Evolutionary conservation across 176 grass and related monocot genomes (phyloP).

Genomic region (Eremochloa ophiuroides): DNA sequence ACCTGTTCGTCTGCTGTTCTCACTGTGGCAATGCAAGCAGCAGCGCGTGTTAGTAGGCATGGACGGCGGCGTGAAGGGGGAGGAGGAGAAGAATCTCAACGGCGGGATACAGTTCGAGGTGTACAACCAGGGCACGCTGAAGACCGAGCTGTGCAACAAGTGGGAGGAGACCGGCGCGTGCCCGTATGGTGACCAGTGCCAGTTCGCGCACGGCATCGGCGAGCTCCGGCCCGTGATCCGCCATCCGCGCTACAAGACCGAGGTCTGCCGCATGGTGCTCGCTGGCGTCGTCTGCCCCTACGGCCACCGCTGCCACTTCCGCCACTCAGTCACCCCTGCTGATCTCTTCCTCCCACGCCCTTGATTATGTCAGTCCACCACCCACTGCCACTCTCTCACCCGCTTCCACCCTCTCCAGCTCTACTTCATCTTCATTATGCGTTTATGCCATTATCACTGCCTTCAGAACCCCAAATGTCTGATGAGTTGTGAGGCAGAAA

Average conservation of each 20-base stretch:
- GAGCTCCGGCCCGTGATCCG: constrained; percentile 95
- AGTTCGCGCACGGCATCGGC: constrained; percentile 90
- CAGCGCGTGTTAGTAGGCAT: constrained; percentile 57
- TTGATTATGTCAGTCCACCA: constrained; percentile 38
- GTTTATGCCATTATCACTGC: neutral
- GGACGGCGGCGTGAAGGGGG: constrained; percentile 19
- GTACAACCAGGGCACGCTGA: constrained; percentile 96
- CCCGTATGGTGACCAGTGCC: constrained; percentile 81
- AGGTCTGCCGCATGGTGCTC: constrained; percentile 95
- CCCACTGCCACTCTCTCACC: constrained; percentile 35
- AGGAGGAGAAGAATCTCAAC: constrained; percentile 27
- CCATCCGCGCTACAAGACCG: constrained; percentile 94
- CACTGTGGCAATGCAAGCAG: constrained; percentile 42
- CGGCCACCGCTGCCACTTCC: constrained; percentile 97
- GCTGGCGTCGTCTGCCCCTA: constrained; percentile 78
- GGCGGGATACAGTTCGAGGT: constrained; percentile 66
- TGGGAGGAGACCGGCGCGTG: constrained; percentile 91
- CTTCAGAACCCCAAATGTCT: neutral
- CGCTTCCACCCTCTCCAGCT: constrained; percentile 29
- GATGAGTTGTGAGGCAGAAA: constrained; percentile 8
- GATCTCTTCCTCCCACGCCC: constrained; percentile 45
- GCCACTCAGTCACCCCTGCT: constrained; percentile 70
- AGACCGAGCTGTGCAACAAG: constrained; percentile 99
- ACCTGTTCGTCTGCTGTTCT: constrained; percentile 5
- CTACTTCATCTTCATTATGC: neutral